phyloP scores from a whole-genome alignment of 1,284 basidiomycete genomes.

The Apiotrichum gamsii region DNA sequence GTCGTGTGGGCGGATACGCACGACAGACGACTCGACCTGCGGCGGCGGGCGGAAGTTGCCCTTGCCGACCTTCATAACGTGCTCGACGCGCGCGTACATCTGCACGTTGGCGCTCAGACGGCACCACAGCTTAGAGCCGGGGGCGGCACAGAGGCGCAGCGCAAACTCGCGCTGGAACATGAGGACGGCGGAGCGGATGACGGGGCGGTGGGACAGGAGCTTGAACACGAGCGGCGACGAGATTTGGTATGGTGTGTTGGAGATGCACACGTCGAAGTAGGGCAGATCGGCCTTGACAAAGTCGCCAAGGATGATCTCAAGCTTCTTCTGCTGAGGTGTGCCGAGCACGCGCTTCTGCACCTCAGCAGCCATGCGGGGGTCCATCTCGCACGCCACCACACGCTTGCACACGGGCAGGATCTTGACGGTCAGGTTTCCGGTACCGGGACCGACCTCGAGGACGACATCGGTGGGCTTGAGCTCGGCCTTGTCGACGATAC shows the following conservation, averaged over 20 bases:
- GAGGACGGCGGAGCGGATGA: slow-evolving; percentile 89
- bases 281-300: slow-evolving; percentile 95
- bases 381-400: slow-evolving; percentile 94
- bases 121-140: slow-evolving; percentile 85
- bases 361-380: slow-evolving; percentile 97
- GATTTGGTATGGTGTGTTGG: slow-evolving; percentile 98
- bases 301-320: slow-evolving; percentile 92
- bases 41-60: slow-evolving; percentile 97
- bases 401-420: slow-evolving; percentile 92
- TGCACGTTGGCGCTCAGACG: slow-evolving; percentile 94
- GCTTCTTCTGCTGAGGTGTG: slow-evolving; percentile 89
- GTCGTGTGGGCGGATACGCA: slow-evolving; percentile 84
- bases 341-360: slow-evolving; percentile 95
- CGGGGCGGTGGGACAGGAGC: slow-evolving; percentile 88
- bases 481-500: slow-evolving; percentile 83
- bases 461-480: slow-evolving; percentile 92
- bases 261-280: slow-evolving; percentile 98
- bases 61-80: slow-evolving; percentile 92
- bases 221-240: slow-evolving; percentile 97
- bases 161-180: slow-evolving; percentile 99
- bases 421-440: slow-evolving; percentile 90
- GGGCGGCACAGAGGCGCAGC: slow-evolving; percentile 79
- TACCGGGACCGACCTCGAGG: slow-evolving; percentile 96
- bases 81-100: slow-evolving; percentile 88
- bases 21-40: slow-evolving; percentile 86